Evolutionary conservation across 1,284 basidiomycete species (phyloP).

Genomic region (Trichosporon sp.): DNA sequence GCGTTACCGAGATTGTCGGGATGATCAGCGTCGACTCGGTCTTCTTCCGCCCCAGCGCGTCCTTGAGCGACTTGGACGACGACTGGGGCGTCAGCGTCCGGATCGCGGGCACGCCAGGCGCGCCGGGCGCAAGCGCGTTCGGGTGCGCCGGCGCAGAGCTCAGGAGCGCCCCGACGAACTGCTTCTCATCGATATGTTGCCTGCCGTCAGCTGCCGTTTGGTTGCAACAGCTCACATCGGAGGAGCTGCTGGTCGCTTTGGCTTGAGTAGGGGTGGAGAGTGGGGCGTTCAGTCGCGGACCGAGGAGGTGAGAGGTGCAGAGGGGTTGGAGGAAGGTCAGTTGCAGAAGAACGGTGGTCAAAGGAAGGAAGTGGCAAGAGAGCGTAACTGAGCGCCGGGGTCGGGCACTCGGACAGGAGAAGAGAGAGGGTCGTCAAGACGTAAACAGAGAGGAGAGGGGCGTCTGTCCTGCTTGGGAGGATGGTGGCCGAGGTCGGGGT

Average conservation of each 20-base stretch:
- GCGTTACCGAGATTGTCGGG: conserved; percentile 1
- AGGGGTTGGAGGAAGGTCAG: background rate
- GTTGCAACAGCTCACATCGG: background rate
- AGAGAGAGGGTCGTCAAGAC: background rate
- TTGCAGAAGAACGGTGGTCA: background rate
- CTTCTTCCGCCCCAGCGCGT: background rate
- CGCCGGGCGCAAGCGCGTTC: background rate
- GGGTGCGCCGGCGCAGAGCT: background rate
- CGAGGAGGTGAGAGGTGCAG: background rate
- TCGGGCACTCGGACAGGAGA: background rate
- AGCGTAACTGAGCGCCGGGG: background rate
- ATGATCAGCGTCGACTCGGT: conserved; percentile 4
- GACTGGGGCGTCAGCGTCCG: background rate
- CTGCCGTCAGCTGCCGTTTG: background rate
- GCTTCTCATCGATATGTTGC: conserved; percentile 5
- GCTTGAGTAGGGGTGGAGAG: background rate
- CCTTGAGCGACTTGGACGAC: background rate
- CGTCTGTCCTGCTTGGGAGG: background rate
- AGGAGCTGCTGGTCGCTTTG: background rate
- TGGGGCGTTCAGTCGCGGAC: background rate
- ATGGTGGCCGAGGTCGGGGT: background rate
- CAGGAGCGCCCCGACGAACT: background rate
- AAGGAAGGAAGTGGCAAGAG: background rate
- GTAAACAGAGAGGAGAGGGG: background rate
- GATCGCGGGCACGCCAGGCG: background rate